Conservation (phyloP, 352 stramenopile genomes). For the Bremia lactucae region DNA sequence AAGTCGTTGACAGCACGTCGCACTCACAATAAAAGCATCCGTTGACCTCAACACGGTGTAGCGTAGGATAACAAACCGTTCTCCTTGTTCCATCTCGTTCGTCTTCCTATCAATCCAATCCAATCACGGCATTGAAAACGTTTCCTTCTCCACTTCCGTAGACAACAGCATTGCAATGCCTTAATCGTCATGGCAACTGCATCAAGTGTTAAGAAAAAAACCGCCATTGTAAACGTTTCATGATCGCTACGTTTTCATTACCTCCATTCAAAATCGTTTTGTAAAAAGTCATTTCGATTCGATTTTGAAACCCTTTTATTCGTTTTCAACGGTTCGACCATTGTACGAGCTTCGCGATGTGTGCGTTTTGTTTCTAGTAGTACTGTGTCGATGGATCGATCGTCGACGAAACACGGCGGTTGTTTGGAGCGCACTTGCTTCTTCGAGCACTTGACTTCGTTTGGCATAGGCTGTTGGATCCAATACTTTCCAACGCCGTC, state of each 20-base stretch:
- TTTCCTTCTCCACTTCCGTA: slow-evolving; percentile 74
- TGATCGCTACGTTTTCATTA: too few species aligned
- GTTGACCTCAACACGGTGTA: slow-evolving; percentile 78
- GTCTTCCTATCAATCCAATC: slow-evolving; percentile 71
- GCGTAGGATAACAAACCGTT: too few species aligned
- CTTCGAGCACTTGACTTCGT: slow-evolving; percentile 15
- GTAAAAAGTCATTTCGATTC: too few species aligned
- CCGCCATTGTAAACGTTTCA: too few species aligned
- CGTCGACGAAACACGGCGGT: slow-evolving; percentile 41
- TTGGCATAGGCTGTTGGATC: slow-evolving; percentile 27
- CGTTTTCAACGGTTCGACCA: slow-evolving; percentile 4
- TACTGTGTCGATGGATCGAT: slow-evolving; percentile 18
- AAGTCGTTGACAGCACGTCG: slow-evolving; percentile 68
- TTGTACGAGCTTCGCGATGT: slow-evolving; percentile 34
- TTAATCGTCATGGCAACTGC: too few species aligned
- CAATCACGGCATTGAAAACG: slow-evolving; percentile 62
- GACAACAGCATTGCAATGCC: slow-evolving; percentile 46
- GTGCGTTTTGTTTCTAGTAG: slow-evolving; percentile 6
- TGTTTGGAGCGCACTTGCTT: slow-evolving; percentile 15
- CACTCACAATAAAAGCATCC: slow-evolving; percentile 75
- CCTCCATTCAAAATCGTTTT: too few species aligned
- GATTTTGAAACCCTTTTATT: too few species aligned
- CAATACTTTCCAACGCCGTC: slow-evolving; percentile 30
- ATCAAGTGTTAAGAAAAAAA: too few species aligned
- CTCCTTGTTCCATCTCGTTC: slow-evolving; percentile 68